Conservation (phyloP, 2,329 filamentous ascomycete species). For the Cytospora mali region DNA sequence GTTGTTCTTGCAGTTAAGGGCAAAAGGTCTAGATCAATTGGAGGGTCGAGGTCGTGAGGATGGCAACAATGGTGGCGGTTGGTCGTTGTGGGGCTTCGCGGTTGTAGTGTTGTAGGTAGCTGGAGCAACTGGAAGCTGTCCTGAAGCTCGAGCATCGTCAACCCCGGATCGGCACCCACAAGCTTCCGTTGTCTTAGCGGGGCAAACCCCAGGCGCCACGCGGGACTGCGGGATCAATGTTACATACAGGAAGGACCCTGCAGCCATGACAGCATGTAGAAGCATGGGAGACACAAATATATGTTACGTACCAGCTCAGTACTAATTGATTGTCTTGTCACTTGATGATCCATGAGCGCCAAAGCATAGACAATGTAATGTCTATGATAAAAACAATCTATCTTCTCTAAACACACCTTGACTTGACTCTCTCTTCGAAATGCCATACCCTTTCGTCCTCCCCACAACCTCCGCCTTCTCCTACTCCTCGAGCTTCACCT, state of each 20-base stretch:
- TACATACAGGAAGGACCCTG: conserved; percentile 17
- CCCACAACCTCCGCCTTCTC: conserved; percentile 88
- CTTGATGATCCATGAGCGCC: background rate
- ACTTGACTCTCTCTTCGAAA: conserved; percentile 46
- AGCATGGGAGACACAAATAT: background rate
- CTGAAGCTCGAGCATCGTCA: conserved; percentile 19
- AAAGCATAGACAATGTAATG: background rate
- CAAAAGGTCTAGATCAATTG: background rate
- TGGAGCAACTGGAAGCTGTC: conserved; percentile 27
- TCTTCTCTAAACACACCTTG: background rate
- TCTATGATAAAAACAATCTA: no score
- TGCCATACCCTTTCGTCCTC: conserved; percentile 88
- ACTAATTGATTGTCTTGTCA: background rate
- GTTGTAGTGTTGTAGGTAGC: conserved; percentile 15
- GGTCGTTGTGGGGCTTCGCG: conserved; percentile 9
- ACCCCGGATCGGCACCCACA: conserved; percentile 24
- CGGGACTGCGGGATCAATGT: conserved; percentile 7
- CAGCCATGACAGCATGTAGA: conserved; percentile 9
- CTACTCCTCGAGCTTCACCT: conserved; percentile 76
- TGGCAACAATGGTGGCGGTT: background rate
- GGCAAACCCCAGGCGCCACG: conserved; percentile 1
- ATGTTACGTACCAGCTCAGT: background rate
- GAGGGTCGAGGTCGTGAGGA: background rate
- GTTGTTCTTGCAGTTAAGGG: background rate
- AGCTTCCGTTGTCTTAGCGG: conserved; percentile 14